Base-by-base conservation (phyloP, 1,284 basidiomycete species). In the Phaffia rhodozyma region DNA sequence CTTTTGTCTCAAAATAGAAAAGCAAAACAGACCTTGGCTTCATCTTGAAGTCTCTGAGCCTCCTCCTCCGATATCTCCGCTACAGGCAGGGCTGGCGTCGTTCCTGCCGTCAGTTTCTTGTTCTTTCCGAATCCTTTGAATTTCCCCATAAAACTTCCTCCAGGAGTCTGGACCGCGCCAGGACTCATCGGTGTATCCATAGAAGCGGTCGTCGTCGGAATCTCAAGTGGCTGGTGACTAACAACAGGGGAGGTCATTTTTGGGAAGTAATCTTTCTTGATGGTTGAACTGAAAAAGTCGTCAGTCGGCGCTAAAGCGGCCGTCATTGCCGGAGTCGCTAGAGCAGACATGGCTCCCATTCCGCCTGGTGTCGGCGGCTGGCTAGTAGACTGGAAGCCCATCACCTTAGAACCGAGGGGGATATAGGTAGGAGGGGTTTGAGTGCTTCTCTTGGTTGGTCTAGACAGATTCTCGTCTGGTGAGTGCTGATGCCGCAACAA, bases 71-170 rank as follows among this genome's bases (percentile, higher is more conserved):
- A 65, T 30, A 62, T 62, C 58, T 75, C 74, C 5, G 69, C 69
- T 3, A 75, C 70, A 7, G 72, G 66, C 21, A 43, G 38, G 13
- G 75, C 69, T 52, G 74, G 73, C 1, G 72, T 67, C 2, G 72
- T 62, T 59, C 77, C 77, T 47, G 73, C 74, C 18, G 74, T 69
- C 64, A 81, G 79, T 72, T 82, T 82, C 69, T 78, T 80, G 21
- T 75, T 69, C 62, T 78, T 79, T 71, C 83, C 87, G 65, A 91
- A 83, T 65, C 77, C 85, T 75, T 85, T 89, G 67, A 92, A 75
- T 63, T 85, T 81, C 2, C 88, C 86, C 82, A 91, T 91, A 57
- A 90, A 77, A 3, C 84, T 82, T 48, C 82, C 77, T 21, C 75
- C 77, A 5, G 86, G 84, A 0, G 83, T 85, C 57, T 34, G 9